A percentile compares a stretch with the other conserved stretches of the same genome.
These are phyloP conservation scores for Puccinia polysora DNA, from an alignment of 1,284 basidiomycete species.

Conservation along the genomic window DNA sequence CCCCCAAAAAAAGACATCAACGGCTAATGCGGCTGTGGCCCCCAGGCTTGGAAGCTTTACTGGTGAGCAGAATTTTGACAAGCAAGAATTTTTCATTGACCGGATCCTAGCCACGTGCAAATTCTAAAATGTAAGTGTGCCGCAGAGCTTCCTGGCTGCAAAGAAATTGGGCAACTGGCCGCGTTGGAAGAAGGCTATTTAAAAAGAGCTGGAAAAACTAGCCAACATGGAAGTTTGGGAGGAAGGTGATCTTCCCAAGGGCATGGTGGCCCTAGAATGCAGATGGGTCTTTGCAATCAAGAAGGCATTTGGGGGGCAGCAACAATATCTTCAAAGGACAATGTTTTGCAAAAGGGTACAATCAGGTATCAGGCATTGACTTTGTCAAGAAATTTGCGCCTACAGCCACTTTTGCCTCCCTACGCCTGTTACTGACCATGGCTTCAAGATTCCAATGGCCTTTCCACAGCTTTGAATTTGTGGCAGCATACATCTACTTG, in stretches of 20 bases:
- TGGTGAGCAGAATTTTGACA: background rate
- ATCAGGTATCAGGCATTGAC: background rate
- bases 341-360: conserved; percentile 11
- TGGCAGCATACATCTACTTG: background rate
- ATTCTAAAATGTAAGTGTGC: background rate
- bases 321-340: background rate
- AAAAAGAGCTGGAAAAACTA: background rate
- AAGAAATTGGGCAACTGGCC: background rate
- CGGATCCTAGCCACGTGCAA: background rate
- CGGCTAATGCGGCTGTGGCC: background rate
- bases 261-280: background rate
- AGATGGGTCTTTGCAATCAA: background rate
- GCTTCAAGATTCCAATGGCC: background rate
- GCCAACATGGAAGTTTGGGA: conserved; percentile 2
- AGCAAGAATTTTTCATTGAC: background rate
- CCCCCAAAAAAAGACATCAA: background rate
- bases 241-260: background rate
- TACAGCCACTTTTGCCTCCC: background rate
- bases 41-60: background rate
- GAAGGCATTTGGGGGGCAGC: background rate
- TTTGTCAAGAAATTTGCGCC: background rate
- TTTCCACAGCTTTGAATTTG: conserved; percentile 6
- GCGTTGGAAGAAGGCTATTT: background rate
- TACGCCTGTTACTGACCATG: background rate
- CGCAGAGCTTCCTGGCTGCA: background rate